Percentiles rank a stretch among this genome's conserved stretches.
Conservation (phyloP, 2,329 filamentous ascomycete species). For the Neofusicoccum umdonicola region DNA sequence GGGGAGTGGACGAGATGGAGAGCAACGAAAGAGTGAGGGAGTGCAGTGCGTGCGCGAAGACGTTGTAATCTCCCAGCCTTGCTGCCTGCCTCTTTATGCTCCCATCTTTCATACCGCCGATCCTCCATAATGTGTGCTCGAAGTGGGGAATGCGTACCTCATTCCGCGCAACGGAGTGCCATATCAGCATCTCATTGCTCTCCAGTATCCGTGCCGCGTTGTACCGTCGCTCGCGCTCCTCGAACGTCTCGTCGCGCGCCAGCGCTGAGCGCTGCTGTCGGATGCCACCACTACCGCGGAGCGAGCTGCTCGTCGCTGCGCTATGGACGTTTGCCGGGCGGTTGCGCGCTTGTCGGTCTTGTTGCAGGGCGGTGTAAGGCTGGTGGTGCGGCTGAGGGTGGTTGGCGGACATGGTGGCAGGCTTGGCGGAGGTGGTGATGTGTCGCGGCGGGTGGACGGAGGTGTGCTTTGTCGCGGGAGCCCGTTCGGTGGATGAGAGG, state of each 20-base stretch:
- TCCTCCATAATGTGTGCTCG: no score
- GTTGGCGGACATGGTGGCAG: neutral
- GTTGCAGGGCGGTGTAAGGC: conserved; percentile 25
- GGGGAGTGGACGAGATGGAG: no score
- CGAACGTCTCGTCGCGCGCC: conserved; percentile 26
- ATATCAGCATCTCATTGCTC: conserved; percentile 37
- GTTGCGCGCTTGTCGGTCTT: conserved; percentile 29
- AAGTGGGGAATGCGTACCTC: conserved; percentile 28
- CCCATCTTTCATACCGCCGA: no score
- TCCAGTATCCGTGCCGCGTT: conserved; percentile 34
- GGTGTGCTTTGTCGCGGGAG: no score
- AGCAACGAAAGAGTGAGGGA: no score
- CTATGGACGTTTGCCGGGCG: conserved; percentile 17
- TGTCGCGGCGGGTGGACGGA: no score
- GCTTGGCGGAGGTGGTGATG: neutral
- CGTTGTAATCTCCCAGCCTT: no score
- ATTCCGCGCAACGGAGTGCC: conserved; percentile 30
- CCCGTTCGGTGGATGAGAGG: neutral
- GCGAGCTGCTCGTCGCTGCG: neutral
- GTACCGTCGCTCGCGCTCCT: conserved; percentile 27
- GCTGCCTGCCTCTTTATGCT: no score
- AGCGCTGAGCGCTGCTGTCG: neutral
- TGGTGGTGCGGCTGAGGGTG: neutral
- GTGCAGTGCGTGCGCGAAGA: no score
- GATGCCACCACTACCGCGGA: neutral